A percentile compares a stretch with the other conserved stretches of the same genome.
phyloP scores from a whole-genome alignment of 2,329 filamentous ascomycete genomes.

The Cladophialophora exuberans region DNA sequence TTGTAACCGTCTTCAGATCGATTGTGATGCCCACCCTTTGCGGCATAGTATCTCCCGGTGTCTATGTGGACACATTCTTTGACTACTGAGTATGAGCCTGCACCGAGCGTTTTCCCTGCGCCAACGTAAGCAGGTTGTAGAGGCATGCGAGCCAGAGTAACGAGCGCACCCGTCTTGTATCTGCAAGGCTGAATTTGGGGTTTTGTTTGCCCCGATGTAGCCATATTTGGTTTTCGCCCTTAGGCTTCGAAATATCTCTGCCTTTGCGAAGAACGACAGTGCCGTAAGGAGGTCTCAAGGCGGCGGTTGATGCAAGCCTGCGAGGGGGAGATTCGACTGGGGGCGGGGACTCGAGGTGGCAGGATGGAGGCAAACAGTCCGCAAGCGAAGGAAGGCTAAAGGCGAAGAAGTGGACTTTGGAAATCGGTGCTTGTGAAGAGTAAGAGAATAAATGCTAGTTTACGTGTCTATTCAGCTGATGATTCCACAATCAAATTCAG shows the following conservation, averaged over 20 bases:
- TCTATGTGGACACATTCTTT: slow-evolving; percentile 99
- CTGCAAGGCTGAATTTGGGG: slow-evolving; percentile 89
- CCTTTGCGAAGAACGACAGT: neutral
- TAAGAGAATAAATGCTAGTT: neutral
- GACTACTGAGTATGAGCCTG: slow-evolving; percentile 96
- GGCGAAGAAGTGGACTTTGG: neutral
- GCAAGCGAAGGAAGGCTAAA: neutral
- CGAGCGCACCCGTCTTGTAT: slow-evolving; percentile 76
- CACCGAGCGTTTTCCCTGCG: slow-evolving; percentile 82
- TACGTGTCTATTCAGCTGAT: slow-evolving; percentile 14
- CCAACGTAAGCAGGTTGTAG: slow-evolving; percentile 14
- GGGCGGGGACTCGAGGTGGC: too few relatives aligned
- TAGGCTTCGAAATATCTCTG: neutral
- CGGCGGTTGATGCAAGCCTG: neutral
- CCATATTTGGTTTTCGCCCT: neutral
- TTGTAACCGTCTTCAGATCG: neutral
- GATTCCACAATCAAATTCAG: neutral
- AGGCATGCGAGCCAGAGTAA: neutral
- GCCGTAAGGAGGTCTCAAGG: neutral
- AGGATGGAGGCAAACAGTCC: too few relatives aligned
- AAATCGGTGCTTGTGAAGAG: neutral
- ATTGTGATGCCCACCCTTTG: slow-evolving; percentile 60
- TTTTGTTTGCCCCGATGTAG: slow-evolving; percentile 23
- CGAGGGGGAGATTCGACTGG: neutral
- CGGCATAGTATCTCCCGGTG: slow-evolving; percentile 95